These are phyloP conservation scores for Chimonanthus salicifolius DNA, from an alignment of 164 flowering plant genomes.

Conservation along the genomic window DNA sequence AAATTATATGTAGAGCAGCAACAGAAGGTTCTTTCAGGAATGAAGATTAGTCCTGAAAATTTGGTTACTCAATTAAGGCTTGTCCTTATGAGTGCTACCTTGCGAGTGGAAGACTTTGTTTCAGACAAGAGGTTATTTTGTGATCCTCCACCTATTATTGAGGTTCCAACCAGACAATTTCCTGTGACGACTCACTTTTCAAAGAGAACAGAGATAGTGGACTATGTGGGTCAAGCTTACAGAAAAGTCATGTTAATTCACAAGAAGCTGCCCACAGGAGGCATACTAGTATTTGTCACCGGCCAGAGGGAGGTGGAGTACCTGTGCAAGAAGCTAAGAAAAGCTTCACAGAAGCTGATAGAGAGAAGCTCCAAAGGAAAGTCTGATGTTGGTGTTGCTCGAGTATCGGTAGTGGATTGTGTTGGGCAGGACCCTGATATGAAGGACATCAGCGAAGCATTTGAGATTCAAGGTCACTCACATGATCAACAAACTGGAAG, in stretches of 20 bases:
- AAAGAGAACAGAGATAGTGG: constrained; percentile 74
- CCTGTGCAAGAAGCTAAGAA: constrained; percentile 66
- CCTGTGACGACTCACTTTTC: constrained; percentile 79
- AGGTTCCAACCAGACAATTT: constrained; percentile 82
- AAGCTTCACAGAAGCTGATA: constrained; percentile 50
- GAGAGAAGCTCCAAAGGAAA: constrained; percentile 17
- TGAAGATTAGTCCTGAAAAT: constrained; percentile 32
- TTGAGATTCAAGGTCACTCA: constrained; percentile 34
- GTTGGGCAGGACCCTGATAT: constrained; percentile 35
- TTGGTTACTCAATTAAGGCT: constrained; percentile 64
- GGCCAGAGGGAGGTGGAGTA: constrained; percentile 96
- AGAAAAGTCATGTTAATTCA: constrained; percentile 84
- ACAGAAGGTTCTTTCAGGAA: constrained; percentile 43
- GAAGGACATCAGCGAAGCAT: constrained; percentile 75
- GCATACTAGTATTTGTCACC: constrained; percentile 92
- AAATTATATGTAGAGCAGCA: constrained; percentile 50
- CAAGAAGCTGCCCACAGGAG: constrained; percentile 85
- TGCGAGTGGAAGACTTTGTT: constrained; percentile 83
- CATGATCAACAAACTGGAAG: constrained; percentile 38
- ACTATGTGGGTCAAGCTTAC: constrained; percentile 88
- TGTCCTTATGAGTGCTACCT: constrained; percentile 95
- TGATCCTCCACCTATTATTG: constrained; percentile 71
- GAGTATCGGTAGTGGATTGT: constrained; percentile 18
- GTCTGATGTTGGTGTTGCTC: constrained; percentile 19
- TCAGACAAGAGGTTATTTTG: constrained; percentile 59